Evolutionary conservation across 78 protist species (phyloP), one percentile per base, ranked within the genome.

Genomic region (Corallochytrium limacisporum): DNA sequence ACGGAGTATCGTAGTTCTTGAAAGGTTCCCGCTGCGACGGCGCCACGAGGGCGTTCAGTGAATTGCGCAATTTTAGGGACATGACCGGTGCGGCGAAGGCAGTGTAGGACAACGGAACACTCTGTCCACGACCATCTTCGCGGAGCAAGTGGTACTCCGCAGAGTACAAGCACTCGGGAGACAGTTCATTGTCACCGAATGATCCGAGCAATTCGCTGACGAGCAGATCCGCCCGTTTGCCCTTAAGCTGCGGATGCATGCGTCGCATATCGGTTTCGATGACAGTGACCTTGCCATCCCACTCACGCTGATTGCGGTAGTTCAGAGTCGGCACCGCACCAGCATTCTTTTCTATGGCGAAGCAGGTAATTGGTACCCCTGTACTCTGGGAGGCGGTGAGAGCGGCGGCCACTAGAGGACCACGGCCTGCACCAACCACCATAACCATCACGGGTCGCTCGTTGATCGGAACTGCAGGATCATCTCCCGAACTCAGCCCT

Each of bases 391-490:
- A 62, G 0, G 89, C 90, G 0, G 46, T 53, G 32, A 81, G 56
- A 0, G 86, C 18, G 0, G 67, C 68, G 10, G 59, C 51, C 12
- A 96, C 95, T 1, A 96, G 79, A 3, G 98, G 98, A 38, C 99
- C 99, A 2, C 99, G 70, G 15, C 99, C 99, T 2, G 98, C 96
- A 20, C 99, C 99, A 16, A 96, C 87, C 12, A 95, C 97, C 94
- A 89, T 81, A 28, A 88, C 72, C 4, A 78, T 67, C 22, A 9
- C 22, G 9, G 46, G 22, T 12, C 12, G 46, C 12, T 42, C 12
- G 46, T 12, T 12, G 46, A 15, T 15, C 46, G 46, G 22, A 42
- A 15, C 46, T 42, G 46, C 46, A 42, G 9, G 46, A 15, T 42
- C 46, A 42, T 42, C 22, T 42, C 22, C 46, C 46, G 46, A 42